Base-by-base conservation (phyloP, 2,329 filamentous ascomycete species). In the Penicillium sp. region DNA sequence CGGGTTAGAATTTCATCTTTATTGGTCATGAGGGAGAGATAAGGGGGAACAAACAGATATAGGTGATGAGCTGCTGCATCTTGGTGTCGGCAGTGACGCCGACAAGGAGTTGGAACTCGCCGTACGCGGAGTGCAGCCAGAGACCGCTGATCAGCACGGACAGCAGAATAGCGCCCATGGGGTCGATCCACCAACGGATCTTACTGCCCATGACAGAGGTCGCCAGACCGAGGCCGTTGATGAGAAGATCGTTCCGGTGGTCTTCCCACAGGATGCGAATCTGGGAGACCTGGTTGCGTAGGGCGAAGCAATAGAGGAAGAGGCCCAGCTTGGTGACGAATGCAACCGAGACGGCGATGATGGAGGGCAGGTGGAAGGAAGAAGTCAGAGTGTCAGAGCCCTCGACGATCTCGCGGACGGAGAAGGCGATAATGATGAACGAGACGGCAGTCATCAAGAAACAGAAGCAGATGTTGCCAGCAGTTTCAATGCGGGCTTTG, bases 361-460 rank as follows among this genome's bases (percentile, higher is more conserved):
- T 85, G 1, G 90, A 91, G 0, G 91, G 86, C 0, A 95, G 76
- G 66, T 92, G 83, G 73, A 96, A 95, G 2, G 67, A 65, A 61
- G 87, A 88, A 13, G 79, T 81, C 1, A 78, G 74, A 0, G 77
- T 73, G 1, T 64, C 61, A 18, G 74, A 73, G 27, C 73, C 74
- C 4, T 72, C 72, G 1, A 77, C 78, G 2, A 97, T 78, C 51
- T 95, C 86, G 49, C 85, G 82, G 25, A 84, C 79, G 0, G 92
- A 91, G 69, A 96, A 90, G 20, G 92, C 90, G 63, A 99, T 94
- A 50, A 99, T 84, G 66, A 97, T 90, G 59, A 95, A 79, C 0
- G 91, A 96, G 7, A 97, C 92, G 9, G 90, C 79, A 18, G 86
- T 91, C 94, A 99, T 97, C 63, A 99, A 79, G 72, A 95, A 95